Evolutionary conservation across 495 filamentous ascomycete genomes (phyloP), one percentile per base, ranked within the genome.

Genomic region (Usnea hakonensis): DNA sequence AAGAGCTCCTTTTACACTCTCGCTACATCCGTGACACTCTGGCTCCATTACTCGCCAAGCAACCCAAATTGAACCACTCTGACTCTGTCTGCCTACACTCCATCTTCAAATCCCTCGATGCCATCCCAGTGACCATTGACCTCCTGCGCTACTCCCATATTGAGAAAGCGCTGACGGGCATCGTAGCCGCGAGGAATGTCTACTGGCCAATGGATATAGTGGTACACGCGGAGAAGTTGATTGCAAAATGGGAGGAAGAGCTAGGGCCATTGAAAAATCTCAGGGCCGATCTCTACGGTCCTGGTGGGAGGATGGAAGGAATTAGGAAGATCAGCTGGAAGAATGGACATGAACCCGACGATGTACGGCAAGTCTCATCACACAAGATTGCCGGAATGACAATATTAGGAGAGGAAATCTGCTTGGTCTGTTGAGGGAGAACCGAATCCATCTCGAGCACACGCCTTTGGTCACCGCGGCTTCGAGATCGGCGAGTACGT

Each of bases 21-120:
- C 50, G 60, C 28, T 69, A 66, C 33, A 66, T 69, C 13, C 67
- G 67, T 9, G 61, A 66, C 40, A 66, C 41, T 6, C 64, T 69
- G 13, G 63, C 57, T 3, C 67, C 62, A 11, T 17, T 50, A 21
- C 58, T 68, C 6, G 30, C 61, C 7, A 50, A 33, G 19, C n/a
- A 61, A 19, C 16, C 43, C 13, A 54, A 54, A 23, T 44, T 65
- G 1, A 43, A 26, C 13, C n/a, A 30, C 7, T 41, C 44, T 1
- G 62, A 64, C 16, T 38, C 33, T 41, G 32, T 50, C 23, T 30
- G 30, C 23, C 21, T 67, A 10, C 61, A 44, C 2, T 64, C 44
- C 10, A 61, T 57, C 23, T 57, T 68, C 43, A 48, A 46, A n/a
- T 50, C 35, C 35, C 52, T 68, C 28, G 33, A 58, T n/a, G 44